Evolutionary conservation across 2,329 filamentous ascomycete species (phyloP), one percentile per base, ranked within the genome.

Genomic region (Colletotrichum orchidophilum): DNA sequence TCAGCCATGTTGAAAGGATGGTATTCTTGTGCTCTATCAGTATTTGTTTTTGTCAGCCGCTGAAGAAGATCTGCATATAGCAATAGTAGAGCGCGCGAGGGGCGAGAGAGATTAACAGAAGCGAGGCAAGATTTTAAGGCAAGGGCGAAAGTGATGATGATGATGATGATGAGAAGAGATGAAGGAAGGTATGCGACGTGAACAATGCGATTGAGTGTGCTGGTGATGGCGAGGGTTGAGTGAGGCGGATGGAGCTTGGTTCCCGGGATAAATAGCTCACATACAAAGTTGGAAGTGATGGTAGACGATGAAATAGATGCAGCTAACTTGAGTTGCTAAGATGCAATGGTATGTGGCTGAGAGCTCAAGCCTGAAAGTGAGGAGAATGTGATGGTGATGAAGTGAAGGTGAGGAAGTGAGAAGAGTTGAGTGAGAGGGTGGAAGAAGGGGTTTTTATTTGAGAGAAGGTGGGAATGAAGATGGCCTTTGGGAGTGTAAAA

Each of bases 1-100:
- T 75, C 76, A 31, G 75, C 75, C 76, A 80, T 82, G 11, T 33
- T 66, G 58, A 53, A 46, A n/a, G 15, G 58, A 15, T 31, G 21
- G 27, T 49, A 24, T 21, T 62, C 9, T 39, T 29, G n/a, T 3
- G n/a, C 24, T 31, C 24, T 53, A 18, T 8, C 15, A 24, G 18
- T 29, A 11, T 18, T 46, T 21, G 31, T 7, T 33, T 33, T 11
- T n/a, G 42, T 60, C 54, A 52, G 54, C 27, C 5, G 15, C 18
- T 11, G 18, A 46, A 3, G 39, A 39, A 11, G 33, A 42, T n/a
- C 8, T 9, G 9, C 13, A 35, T 35, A 12, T 35, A 35, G 33
- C 13, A 35, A 9, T 35, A 15, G 18, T 39, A 15, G n/a, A 39
- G 18, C 5, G 35, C 18, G 18, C 5, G 15, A 15, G 15, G 3